Base-by-base conservation (phyloP, 73 alveolate species). In the Uronychia binucleata region DNA sequence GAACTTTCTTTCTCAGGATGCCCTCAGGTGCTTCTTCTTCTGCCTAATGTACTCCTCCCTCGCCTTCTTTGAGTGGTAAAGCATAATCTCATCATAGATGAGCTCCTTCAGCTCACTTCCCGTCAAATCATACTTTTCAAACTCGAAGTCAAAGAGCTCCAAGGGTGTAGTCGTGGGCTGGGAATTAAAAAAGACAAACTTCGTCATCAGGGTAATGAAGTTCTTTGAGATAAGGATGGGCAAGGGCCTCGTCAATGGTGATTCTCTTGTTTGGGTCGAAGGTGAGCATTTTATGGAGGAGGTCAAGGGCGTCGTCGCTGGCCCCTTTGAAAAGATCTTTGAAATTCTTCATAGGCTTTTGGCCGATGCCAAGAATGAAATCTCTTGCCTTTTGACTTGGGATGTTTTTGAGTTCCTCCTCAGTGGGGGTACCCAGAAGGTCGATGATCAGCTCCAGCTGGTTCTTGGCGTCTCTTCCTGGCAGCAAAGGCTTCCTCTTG, bases 401-500 rank as follows among this genome's bases (percentile, higher is more conserved):
- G 26, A 94, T 92, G 86, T 80, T 81, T 31, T 83, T 82, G 59
- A 83, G 29, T 26, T 59, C n/a, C 27, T 83, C 35, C 33, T 86
- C 60, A 59, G 87, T 80, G 0, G 98, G 98, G 25, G 91, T 75
- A 1, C 98, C 98, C 28, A 90, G 84, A 31, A 90, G 59, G 57
- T 88, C 92, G 33, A 94, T 82, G 25, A 93, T 86, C 34, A 92
- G 88, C 31, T 89, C 91, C 0, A 94, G 80, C 76, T 94, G 84
- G 35, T 88, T 77, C 28, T 89, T 75, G 26, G 95, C 57, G 33
- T 86, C 90, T 59, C 92, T 91, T 33, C 96, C 97, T 26, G 94
- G 92, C 33, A 94, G 76, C 14, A 93, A 33, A 19, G 95, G 95
- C 57, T 92, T 92, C 57, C 96, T 86, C 30, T 87, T 76, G 30